Evolutionary conservation across 495 filamentous ascomycete species (phyloP), one percentile per base, ranked within the genome.

Genomic region (Paragyromitra xinjiangensis): DNA sequence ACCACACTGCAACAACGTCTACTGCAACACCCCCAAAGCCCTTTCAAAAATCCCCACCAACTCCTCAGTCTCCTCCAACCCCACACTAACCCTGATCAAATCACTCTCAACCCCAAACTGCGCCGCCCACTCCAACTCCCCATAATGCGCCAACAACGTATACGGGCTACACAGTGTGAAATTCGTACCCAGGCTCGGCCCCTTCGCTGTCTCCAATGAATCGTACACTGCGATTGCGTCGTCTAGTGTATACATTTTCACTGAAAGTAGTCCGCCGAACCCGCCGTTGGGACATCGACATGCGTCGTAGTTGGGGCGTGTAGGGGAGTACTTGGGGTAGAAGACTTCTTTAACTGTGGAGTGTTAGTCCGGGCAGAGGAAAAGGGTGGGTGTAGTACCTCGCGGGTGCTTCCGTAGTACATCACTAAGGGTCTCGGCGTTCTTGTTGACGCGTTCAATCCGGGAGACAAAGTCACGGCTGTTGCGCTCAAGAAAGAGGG

Each of bases 101-200:
- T 92, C 88, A 0, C 87, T 87, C 55, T 94, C 91, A 3, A 97
- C 91, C 0, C 94, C 92, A 82, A 90, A 97, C 64, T 89, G 86
- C 40, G 87, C 90, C 34, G 92, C 93, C 91, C 95, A 99, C 42
- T 96, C 93, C 14, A 98, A 83, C 86, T 99, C 96, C 68, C 88
- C 85, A 75, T 95, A 99, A 83, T 99, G 96, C 26, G 96, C 96
- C 34, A 99, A 84, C 16, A 99, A 84, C 39, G 95, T 93, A 79
- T 97, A 99, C 8, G 96, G 95, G 45, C 90, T 96, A 22, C 83
- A 90, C 61, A 99, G 85, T 0, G 95, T 98, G 83, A 99, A 98
- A 81, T 99, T 99, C 0, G 96, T 98, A 0, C 95, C 95, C 26
- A 99, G 87, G 82, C 95, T 97, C 0, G 95, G 95, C 0, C 95